phyloP scores from a whole-genome alignment of 2,329 filamentous ascomycete genomes.

The Pseudopyrenochaeta lycopersici region DNA sequence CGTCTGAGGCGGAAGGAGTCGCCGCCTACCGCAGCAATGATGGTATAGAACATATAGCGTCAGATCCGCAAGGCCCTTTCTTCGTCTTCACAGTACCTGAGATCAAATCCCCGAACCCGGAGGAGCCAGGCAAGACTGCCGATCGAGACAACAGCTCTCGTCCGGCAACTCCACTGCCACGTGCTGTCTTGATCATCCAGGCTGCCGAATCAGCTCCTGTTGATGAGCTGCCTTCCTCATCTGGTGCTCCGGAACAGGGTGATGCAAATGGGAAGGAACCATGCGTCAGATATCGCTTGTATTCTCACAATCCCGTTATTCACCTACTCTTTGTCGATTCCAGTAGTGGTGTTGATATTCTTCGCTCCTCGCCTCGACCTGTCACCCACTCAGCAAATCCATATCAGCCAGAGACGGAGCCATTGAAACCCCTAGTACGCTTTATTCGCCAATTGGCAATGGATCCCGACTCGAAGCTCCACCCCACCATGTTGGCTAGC shows the following conservation, averaged over 20 bases:
- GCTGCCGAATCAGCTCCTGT: background rate
- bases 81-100: slow-evolving; percentile 7
- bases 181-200: background rate
- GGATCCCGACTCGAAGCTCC: slow-evolving; percentile 27
- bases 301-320: slow-evolving; percentile 25
- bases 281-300: slow-evolving; percentile 5
- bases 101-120: background rate
- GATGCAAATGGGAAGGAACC: background rate
- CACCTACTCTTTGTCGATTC: slow-evolving; percentile 18
- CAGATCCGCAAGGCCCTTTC: slow-evolving; percentile 13
- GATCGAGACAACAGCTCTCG: background rate
- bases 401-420: slow-evolving; percentile 22
- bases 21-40: background rate
- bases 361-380: slow-evolving; percentile 1
- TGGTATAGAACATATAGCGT: slow-evolving; percentile 3
- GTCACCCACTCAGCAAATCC: slow-evolving; percentile 18
- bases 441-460: slow-evolving; percentile 30
- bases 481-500: slow-evolving; percentile 52
- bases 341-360: background rate
- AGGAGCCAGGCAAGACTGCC: background rate
- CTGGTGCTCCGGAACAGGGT: background rate
- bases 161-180: background rate
- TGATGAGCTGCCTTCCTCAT: background rate
- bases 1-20: background rate
- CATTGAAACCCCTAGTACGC: slow-evolving; percentile 20